Conservation (phyloP, 345 rosid genomes). For the Boechera divaricarpa region DNA sequence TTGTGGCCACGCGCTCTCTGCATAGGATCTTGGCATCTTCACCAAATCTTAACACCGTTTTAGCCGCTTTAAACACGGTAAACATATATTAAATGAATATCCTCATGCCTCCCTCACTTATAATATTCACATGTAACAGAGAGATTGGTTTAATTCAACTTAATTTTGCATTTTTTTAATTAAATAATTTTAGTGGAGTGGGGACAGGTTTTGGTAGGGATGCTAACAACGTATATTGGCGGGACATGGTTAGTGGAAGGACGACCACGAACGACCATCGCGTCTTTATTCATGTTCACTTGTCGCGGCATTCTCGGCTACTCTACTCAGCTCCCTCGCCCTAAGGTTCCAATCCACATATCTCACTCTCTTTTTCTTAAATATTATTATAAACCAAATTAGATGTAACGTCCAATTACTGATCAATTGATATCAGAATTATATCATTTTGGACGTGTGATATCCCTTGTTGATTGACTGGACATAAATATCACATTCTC, state of each 20-base stretch:
- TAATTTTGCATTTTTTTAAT: background rate
- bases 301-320: conserved; percentile 96
- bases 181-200: background rate
- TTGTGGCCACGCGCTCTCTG: conserved; percentile 68
- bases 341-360: conserved; percentile 55
- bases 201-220: conserved; percentile 74
- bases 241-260: conserved; percentile 89
- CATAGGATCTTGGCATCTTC: conserved; percentile 62
- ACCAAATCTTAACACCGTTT: conserved; percentile 74
- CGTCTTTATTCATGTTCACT: conserved; percentile 92
- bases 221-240: conserved; percentile 77
- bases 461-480: conserved; percentile 33
- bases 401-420: background rate
- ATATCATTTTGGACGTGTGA: conserved; percentile 17
- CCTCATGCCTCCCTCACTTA: background rate
- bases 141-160: conserved; percentile 26
- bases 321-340: conserved; percentile 91
- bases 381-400: background rate
- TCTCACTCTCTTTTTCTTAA: no score
- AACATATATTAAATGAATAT: background rate
- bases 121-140: background rate
- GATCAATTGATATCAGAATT: background rate
- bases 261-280: conserved; percentile 74
- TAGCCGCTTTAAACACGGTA: conserved; percentile 92
- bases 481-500: conserved; percentile 24